Percentiles rank a stretch among this genome's conserved stretches.
These are phyloP conservation scores for Globisporangium acanthophoron DNA, from an alignment of 352 stramenopile species.

Conservation along the genomic window DNA sequence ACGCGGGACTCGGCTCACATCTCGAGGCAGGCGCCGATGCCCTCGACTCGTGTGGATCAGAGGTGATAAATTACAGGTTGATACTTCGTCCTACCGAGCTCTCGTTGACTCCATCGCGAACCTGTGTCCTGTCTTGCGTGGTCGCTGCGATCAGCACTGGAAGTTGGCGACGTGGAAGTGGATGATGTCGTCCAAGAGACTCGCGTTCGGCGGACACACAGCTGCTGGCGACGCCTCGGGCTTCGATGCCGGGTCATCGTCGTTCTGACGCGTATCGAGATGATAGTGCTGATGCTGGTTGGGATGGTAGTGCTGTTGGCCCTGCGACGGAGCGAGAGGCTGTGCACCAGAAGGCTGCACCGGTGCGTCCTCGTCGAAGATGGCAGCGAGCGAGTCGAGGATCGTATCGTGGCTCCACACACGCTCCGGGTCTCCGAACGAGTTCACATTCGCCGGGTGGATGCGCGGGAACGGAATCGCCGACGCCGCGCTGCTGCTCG, in stretches of 20 bases:
- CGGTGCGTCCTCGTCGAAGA: constrained; percentile 26
- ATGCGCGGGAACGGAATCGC: constrained; percentile 3
- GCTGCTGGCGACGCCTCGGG: constrained; percentile 1
- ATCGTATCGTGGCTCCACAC: constrained; percentile 11
- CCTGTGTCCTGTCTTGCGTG: no score
- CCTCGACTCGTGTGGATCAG: background rate
- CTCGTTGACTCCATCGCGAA: no score
- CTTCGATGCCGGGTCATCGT: background rate
- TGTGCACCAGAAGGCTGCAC: background rate
- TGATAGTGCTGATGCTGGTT: background rate
- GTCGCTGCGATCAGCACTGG: constrained; percentile 10
- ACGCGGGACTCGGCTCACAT: no score
- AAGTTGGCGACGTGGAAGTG: constrained; percentile 40
- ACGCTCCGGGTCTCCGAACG: constrained; percentile 1
- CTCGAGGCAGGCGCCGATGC: no score
- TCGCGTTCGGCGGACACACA: constrained; percentile 6
- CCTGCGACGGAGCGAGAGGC: background rate
- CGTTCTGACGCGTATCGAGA: background rate
- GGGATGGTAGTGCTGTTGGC: background rate
- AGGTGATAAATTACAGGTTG: constrained; percentile 2
- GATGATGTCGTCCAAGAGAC: constrained; percentile 44
- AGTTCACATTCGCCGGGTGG: background rate
- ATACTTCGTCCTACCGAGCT: background rate
- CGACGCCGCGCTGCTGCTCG: background rate
- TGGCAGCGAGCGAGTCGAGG: constrained; percentile 18